Conservation (phyloP, 148 eudicot genomes). For the Spergularia marina region DNA sequence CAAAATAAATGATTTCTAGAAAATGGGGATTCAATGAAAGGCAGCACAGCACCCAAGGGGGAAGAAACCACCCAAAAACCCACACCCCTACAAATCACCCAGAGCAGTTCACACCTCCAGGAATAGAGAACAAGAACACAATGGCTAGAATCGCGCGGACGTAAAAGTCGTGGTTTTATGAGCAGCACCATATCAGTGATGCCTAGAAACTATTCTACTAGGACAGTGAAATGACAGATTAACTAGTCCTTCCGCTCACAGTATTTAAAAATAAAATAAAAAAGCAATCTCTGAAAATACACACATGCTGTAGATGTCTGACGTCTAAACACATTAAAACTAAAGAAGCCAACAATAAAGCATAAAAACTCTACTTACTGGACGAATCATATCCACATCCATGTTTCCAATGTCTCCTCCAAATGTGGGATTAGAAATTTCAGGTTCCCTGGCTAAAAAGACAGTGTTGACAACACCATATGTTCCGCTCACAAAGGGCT, state of each 20-base stretch:
- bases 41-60: constrained; percentile 1
- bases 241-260: not conserved
- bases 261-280: not conserved
- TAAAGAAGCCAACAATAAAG: not conserved
- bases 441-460: constrained; percentile 47
- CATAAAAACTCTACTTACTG: constrained; percentile 37
- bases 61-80: not conserved
- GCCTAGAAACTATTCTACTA: not conserved
- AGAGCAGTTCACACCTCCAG: not conserved
- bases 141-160: not conserved
- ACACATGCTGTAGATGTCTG: not conserved
- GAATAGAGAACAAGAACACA: not conserved
- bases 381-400: constrained; percentile 69
- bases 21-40: not conserved
- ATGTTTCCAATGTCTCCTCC: constrained; percentile 51
- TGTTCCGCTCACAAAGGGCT: constrained; percentile 50
- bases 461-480: constrained; percentile 71
- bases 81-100: not conserved
- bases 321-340: not conserved
- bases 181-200: not conserved
- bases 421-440: constrained; percentile 37
- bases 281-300: not conserved
- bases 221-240: not conserved
- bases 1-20: not conserved
- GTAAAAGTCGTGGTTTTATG: not conserved